A percentile compares a stretch with the other conserved stretches of the same genome.
These are phyloP conservation scores for Clavispora carvajalis DNA, from an alignment of 805 yeast species.

Conservation along the genomic window DNA sequence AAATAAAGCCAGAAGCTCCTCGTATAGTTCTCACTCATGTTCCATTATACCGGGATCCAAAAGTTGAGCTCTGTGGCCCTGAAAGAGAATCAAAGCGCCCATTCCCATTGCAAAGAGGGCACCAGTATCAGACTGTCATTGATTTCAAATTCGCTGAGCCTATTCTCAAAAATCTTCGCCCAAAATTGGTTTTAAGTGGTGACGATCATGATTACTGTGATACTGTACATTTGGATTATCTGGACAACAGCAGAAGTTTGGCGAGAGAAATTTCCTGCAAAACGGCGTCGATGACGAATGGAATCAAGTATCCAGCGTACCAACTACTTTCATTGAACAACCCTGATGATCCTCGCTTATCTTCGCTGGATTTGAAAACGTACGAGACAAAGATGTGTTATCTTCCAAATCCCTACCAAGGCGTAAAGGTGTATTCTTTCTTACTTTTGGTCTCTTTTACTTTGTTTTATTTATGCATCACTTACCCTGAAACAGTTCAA, in stretches of 20 bases:
- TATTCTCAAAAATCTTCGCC: slow-evolving; percentile 55
- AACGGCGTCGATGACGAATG: slow-evolving; percentile 90
- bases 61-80: slow-evolving; percentile 65
- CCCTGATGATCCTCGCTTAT: slow-evolving; percentile 24
- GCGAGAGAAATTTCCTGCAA: slow-evolving; percentile 80
- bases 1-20: slow-evolving; percentile 38
- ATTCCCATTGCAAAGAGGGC: slow-evolving; percentile 71
- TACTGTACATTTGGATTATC: slow-evolving; percentile 45
- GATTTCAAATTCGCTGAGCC: slow-evolving; percentile 54
- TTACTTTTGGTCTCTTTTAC: slow-evolving; percentile 8
- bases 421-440: slow-evolving; percentile 13
- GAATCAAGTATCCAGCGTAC: slow-evolving; percentile 78
- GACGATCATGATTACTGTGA: slow-evolving; percentile 98
- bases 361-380: slow-evolving; percentile 11
- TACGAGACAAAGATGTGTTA: slow-evolving; percentile 47
- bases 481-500: not conserved
- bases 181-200: slow-evolving; percentile 75
- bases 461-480: slow-evolving; percentile 7
- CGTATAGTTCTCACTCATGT: slow-evolving; percentile 78
- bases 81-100: slow-evolving; percentile 58
- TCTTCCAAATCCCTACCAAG: slow-evolving; percentile 49
- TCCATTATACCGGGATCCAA: slow-evolving; percentile 72
- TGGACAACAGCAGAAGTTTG: slow-evolving; percentile 24
- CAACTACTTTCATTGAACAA: slow-evolving; percentile 69
- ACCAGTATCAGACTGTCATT: slow-evolving; percentile 88